Evolutionary conservation across 2,329 filamentous ascomycete genomes (phyloP).

Genomic region (Pleurostoma richardsiae): DNA sequence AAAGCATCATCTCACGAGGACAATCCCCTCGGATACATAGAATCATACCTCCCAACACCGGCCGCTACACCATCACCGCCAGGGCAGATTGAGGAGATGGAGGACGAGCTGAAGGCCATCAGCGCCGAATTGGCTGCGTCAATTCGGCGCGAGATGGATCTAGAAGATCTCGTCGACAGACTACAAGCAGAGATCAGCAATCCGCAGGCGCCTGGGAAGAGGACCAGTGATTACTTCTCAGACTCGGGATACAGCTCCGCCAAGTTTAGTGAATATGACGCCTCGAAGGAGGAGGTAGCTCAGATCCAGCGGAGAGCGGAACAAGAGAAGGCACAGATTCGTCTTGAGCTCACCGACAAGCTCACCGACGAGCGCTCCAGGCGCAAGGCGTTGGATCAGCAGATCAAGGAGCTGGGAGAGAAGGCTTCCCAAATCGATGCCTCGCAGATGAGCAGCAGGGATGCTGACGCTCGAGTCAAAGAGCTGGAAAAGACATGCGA

Average conservation of each 20-base stretch:
- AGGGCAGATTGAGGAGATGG: conserved; percentile 74
- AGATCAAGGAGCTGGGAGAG: conserved; percentile 78
- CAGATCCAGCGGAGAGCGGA: conserved; percentile 78
- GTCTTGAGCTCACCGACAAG: conserved; percentile 78
- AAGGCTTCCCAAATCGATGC: conserved; percentile 62
- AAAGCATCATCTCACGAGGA: conserved; percentile 35
- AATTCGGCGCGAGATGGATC: conserved; percentile 90
- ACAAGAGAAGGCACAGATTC: conserved; percentile 84
- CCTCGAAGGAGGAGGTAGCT: conserved; percentile 68
- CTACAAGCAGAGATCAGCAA: conserved; percentile 72
- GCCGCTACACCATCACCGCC: conserved; percentile 28
- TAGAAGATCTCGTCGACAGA: conserved; percentile 89
- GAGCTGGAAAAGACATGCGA: conserved; percentile 79
- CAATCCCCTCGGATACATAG: conserved; percentile 42
- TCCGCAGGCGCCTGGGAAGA: conserved; percentile 53
- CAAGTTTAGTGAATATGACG: conserved; percentile 65
- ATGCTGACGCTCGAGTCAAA: conserved; percentile 58
- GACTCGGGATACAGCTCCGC: conserved; percentile 88
- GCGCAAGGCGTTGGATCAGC: conserved; percentile 72
- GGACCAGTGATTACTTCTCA: conserved; percentile 96
- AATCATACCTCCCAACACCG: conserved; percentile 48
- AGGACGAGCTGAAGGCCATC: conserved; percentile 90
- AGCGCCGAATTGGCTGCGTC: conserved; percentile 88
- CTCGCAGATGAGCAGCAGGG: conserved; percentile 48
- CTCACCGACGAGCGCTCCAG: conserved; percentile 80